Percentiles rank a stretch among this genome's conserved stretches.
phyloP scores from a whole-genome alignment of 192 early-diverging fungal genomes.

The Thoreauomyces humboldtii region DNA sequence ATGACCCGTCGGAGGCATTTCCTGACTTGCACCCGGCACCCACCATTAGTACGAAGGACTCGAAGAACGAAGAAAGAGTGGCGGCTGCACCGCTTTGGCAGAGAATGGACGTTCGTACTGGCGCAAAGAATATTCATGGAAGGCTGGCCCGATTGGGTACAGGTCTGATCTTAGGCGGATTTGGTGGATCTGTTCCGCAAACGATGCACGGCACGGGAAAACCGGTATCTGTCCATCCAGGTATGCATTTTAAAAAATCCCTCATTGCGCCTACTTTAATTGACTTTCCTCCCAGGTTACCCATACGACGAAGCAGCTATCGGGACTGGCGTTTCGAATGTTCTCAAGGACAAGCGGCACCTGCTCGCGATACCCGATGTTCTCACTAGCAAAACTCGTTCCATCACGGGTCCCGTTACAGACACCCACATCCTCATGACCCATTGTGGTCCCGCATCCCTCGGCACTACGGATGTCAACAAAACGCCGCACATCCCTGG shows the following conservation, averaged over 20 bases:
- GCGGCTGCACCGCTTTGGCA: too few species aligned
- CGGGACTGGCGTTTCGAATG: not conserved
- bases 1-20: conserved; percentile 27
- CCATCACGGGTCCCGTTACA: not conserved
- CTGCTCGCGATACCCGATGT: not conserved
- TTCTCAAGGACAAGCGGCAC: not conserved
- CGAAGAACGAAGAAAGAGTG: too few species aligned
- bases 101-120: too few species aligned
- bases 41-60: too few species aligned
- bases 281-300: conserved; percentile 15
- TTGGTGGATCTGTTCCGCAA: conserved; percentile 22
- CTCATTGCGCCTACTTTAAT: too few species aligned
- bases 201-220: too few species aligned
- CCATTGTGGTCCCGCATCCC: conserved; percentile 26
- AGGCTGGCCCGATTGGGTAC: too few species aligned
- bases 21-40: conserved; percentile 15
- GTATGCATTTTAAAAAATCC: too few species aligned
- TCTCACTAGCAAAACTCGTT: not conserved
- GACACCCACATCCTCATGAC: conserved; percentile 27
- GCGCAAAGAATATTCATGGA: too few species aligned
- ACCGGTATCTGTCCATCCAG: too few species aligned
- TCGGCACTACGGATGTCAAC: conserved; percentile 27
- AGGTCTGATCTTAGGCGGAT: conserved; percentile 21
- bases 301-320: conserved; percentile 16
- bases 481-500: conserved; percentile 27